Evolutionary conservation across 2,329 filamentous ascomycete species (phyloP), one percentile per base, ranked within the genome.

Genomic region (Pseudomassariella vexata): DNA sequence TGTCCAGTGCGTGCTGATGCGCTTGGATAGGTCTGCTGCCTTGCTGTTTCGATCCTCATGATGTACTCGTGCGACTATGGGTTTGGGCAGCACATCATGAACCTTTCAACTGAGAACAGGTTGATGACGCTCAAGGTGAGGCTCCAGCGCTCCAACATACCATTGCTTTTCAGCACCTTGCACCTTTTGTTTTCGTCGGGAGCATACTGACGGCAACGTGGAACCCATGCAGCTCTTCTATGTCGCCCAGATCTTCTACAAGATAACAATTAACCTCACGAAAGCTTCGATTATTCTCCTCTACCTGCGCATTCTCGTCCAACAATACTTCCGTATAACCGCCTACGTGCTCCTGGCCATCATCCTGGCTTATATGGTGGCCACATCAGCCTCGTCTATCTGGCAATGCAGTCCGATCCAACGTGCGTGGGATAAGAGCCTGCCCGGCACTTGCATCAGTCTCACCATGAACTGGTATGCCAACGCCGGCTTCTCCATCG

Each of bases 181-280:
- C n/a, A n/a, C n/a, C n/a, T n/a, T n/a, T n/a, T n/a, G n/a, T n/a
- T n/a, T n/a, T n/a, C n/a, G n/a, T n/a, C n/a, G n/a, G n/a, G n/a
- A n/a, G n/a, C n/a, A n/a, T n/a, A n/a, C n/a, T n/a, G n/a, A n/a
- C n/a, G n/a, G n/a, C n/a, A n/a, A n/a, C n/a, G n/a, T n/a, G n/a
- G n/a, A n/a, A n/a, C n/a, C n/a, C n/a, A n/a, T n/a, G n/a, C 22
- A 73, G 68, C 47, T 63, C 14, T 74, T 72, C 46, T 73, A 65
- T 38, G 47, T 68, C 17, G 60, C 66, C 3, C 69, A 74, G 41
- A 62, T 68, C 31, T 65, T 69, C 37, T 75, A 75, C 52, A 74
- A 74, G 42, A 49, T 70, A 39, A 66, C 65, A 24, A 66, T 74
- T 37, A 70, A 68, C 45, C 50, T 71, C 19, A 71, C 66, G 3